phyloP scores from a whole-genome alignment of 345 rosid genomes.

The Sisymbrium altissimum region DNA sequence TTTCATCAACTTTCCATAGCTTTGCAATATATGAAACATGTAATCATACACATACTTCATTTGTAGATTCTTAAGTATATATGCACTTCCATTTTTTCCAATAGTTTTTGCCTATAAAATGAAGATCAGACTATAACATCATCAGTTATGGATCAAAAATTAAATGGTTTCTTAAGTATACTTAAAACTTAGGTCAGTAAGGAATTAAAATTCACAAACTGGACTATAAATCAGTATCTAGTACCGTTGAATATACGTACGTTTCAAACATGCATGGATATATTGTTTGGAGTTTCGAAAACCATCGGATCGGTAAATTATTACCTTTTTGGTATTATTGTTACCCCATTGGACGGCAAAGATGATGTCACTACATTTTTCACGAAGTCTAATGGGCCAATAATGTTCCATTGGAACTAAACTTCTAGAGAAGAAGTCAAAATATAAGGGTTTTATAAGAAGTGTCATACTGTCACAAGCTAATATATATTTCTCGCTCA shows the following conservation, averaged over 20 bases:
- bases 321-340: slow-evolving; percentile 39
- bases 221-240: too few relatives aligned
- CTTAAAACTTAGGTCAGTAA: too few relatives aligned
- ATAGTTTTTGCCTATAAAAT: slow-evolving; percentile 35
- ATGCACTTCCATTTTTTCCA: slow-evolving; percentile 40
- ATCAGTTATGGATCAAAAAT: neutral
- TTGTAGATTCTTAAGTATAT: slow-evolving; percentile 33
- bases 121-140: neutral
- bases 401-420: slow-evolving; percentile 48
- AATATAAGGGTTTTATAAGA: slow-evolving; percentile 34
- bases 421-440: slow-evolving; percentile 45
- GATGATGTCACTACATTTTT: slow-evolving; percentile 38
- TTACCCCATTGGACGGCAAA: slow-evolving; percentile 57
- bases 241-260: too few relatives aligned
- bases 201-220: too few relatives aligned
- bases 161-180: too few relatives aligned
- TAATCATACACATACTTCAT: slow-evolving; percentile 50
- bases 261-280: neutral
- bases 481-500: slow-evolving; percentile 49
- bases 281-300: neutral
- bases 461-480: slow-evolving; percentile 49
- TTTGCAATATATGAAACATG: slow-evolving; percentile 45
- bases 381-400: slow-evolving; percentile 43
- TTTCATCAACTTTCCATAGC: slow-evolving; percentile 43
- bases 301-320: neutral